Conservation (phyloP, 2,329 filamentous ascomycete genomes). For the Aspergillus ochraceoroseus region DNA sequence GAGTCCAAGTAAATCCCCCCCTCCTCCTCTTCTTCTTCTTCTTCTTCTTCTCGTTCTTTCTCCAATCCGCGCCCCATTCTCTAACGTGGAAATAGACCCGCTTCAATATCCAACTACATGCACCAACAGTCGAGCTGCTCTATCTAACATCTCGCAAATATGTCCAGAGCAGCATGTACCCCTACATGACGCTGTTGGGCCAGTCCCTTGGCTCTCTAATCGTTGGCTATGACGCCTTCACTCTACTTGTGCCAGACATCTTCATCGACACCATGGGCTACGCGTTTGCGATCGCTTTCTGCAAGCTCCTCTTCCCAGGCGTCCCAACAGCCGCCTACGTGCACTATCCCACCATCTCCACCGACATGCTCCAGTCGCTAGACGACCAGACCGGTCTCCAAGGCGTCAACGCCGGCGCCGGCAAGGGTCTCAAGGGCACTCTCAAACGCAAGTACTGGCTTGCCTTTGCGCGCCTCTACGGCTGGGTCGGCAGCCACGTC, state of each 20-base stretch:
- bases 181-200: slow-evolving; percentile 86
- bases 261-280: slow-evolving; percentile 99
- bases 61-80: no score
- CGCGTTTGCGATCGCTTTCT: slow-evolving; percentile 79
- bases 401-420: slow-evolving; percentile 79
- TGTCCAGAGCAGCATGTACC: slow-evolving; percentile 82
- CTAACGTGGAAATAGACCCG: slow-evolving; percentile 54
- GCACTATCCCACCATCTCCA: slow-evolving; percentile 97
- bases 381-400: slow-evolving; percentile 60
- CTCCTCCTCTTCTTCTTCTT: background rate
- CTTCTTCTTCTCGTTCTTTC: background rate
- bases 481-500: slow-evolving; percentile 72
- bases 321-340: slow-evolving; percentile 90
- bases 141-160: slow-evolving; percentile 84
- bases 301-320: slow-evolving; percentile 71
- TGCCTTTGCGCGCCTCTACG: slow-evolving; percentile 76
- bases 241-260: slow-evolving; percentile 83
- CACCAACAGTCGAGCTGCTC: slow-evolving; percentile 77
- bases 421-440: slow-evolving; percentile 63
- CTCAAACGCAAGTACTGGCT: slow-evolving; percentile 82
- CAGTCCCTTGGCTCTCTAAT: slow-evolving; percentile 86
- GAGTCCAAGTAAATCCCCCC: slow-evolving; percentile 67
- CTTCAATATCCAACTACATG: slow-evolving; percentile 87
- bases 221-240: slow-evolving; percentile 87
- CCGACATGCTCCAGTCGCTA: slow-evolving; percentile 87